Conservation (phyloP, 805 yeast genomes). For the Saccharomycopsis oosterbeekiorum region DNA sequence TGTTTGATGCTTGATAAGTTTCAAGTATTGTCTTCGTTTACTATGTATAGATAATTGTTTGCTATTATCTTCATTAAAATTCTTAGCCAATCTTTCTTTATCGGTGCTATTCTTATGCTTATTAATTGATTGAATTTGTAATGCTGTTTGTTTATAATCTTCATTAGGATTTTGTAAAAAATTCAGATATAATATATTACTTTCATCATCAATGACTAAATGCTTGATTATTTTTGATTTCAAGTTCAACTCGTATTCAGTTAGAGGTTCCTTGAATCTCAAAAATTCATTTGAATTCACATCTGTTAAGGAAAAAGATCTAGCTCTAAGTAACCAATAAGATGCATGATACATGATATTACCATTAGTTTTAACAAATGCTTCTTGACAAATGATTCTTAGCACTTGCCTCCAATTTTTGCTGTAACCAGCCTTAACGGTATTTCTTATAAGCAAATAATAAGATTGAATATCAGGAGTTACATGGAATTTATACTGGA, state of each 20-base stretch:
- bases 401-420: slow-evolving; percentile 18
- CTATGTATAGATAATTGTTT: background rate
- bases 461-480: slow-evolving; percentile 27
- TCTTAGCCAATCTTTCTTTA: background rate
- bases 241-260: slow-evolving; percentile 10
- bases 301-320: slow-evolving; percentile 27
- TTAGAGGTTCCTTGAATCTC: slow-evolving; percentile 14
- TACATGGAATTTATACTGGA: slow-evolving; percentile 22
- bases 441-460: slow-evolving; percentile 27
- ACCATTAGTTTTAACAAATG: slow-evolving; percentile 6
- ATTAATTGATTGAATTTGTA: background rate
- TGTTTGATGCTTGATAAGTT: slow-evolving; percentile 5
- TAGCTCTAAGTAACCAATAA: slow-evolving; percentile 20
- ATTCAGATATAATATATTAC: background rate
- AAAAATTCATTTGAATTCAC: slow-evolving; percentile 16
- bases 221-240: background rate
- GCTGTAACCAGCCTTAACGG: slow-evolving; percentile 27
- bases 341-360: slow-evolving; percentile 4
- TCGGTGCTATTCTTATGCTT: background rate
- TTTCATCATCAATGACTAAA: slow-evolving; percentile 9
- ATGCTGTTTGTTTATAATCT: slow-evolving; percentile 4
- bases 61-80: background rate
- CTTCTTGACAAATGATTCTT: slow-evolving; percentile 18
- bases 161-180: background rate
- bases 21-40: slow-evolving; percentile 1